A percentile compares a stretch with the other conserved stretches of the same genome.
phyloP scores from a whole-genome alignment of 768 basidiomycete species.

The Leucogyrophana mollusca region DNA sequence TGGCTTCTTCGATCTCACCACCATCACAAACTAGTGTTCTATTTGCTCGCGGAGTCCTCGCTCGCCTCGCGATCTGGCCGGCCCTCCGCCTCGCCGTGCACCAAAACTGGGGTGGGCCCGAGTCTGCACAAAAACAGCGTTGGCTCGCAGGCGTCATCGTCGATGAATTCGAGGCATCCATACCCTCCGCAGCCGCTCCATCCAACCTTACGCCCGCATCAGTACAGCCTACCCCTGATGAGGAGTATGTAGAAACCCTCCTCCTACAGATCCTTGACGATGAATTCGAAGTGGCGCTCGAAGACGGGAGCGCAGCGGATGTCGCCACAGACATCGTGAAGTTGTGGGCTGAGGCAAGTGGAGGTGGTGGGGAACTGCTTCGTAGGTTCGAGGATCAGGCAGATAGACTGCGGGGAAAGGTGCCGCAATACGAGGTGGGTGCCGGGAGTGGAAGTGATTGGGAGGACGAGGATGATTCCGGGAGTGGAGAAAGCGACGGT shows the following conservation, averaged over 20 bases:
- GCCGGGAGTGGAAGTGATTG: slow-evolving; percentile 39
- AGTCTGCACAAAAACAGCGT: slow-evolving; percentile 67
- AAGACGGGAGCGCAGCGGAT: slow-evolving; percentile 78
- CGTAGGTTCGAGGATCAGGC: slow-evolving; percentile 62
- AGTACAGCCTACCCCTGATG: slow-evolving; percentile 44
- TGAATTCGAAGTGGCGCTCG: slow-evolving; percentile 81
- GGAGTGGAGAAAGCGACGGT: slow-evolving; percentile 23
- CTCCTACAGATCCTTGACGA: slow-evolving; percentile 83
- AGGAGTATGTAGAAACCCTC: slow-evolving; percentile 76
- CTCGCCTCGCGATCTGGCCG: slow-evolving; percentile 82
- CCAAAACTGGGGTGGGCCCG: slow-evolving; percentile 84
- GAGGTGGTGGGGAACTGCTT: slow-evolving; percentile 50
- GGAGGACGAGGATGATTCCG: slow-evolving; percentile 46
- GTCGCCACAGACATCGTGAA: slow-evolving; percentile 72
- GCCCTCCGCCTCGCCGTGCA: slow-evolving; percentile 84
- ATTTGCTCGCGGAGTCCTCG: slow-evolving; percentile 85
- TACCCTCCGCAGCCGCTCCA: slow-evolving; percentile 27
- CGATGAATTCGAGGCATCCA: slow-evolving; percentile 68
- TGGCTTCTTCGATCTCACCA: too few species aligned
- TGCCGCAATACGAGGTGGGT: slow-evolving; percentile 45
- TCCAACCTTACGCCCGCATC: not conserved
- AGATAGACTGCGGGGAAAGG: slow-evolving; percentile 56
- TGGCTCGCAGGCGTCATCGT: slow-evolving; percentile 85
- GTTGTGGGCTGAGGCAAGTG: slow-evolving; percentile 58
- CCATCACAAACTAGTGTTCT: slow-evolving; percentile 54